Evolutionary conservation across 2,329 filamentous ascomycete genomes (phyloP).

Genomic region (Bipolaris victoriae): DNA sequence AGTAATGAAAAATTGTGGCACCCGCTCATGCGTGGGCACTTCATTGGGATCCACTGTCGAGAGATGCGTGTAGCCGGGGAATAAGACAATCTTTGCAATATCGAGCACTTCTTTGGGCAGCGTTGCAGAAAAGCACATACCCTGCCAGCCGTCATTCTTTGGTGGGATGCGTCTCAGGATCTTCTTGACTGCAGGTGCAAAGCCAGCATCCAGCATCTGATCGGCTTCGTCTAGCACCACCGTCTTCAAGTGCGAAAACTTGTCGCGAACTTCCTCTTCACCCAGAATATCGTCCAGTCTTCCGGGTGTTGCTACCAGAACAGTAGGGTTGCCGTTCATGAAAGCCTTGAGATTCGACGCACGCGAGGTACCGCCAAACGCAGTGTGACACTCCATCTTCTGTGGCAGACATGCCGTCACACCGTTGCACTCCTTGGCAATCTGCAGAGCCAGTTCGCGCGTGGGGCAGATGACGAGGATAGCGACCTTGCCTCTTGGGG

Average conservation of each 20-base stretch:
- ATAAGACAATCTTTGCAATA: constrained; percentile 54
- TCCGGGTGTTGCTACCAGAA: constrained; percentile 58
- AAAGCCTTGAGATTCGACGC: constrained; percentile 44
- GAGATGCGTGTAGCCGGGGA: constrained; percentile 50
- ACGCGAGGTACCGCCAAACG: constrained; percentile 51
- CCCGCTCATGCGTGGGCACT: constrained; percentile 55
- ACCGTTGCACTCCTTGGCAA: constrained; percentile 54
- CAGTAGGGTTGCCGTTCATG: constrained; percentile 46
- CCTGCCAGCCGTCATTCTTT: constrained; percentile 58
- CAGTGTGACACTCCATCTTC: constrained; percentile 54
- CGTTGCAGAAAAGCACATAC: constrained; percentile 58
- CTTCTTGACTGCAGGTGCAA: constrained; percentile 59
- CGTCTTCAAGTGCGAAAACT: constrained; percentile 54
- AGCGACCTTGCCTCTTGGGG: constrained; percentile 49
- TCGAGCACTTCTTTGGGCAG: constrained; percentile 54
- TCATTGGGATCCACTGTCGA: constrained; percentile 55
- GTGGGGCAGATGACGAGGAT: constrained; percentile 58
- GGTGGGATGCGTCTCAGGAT: constrained; percentile 59
- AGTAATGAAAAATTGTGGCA: constrained; percentile 57
- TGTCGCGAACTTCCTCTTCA: constrained; percentile 53
- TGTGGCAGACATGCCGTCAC: constrained; percentile 50
- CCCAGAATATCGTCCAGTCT: constrained; percentile 56
- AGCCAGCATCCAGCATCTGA: constrained; percentile 59
- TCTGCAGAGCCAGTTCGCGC: constrained; percentile 58
- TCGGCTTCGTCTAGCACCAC: constrained; percentile 55